Evolutionary conservation across 2,329 filamentous ascomycete species (phyloP).

Genomic region (Phoma sp.): DNA sequence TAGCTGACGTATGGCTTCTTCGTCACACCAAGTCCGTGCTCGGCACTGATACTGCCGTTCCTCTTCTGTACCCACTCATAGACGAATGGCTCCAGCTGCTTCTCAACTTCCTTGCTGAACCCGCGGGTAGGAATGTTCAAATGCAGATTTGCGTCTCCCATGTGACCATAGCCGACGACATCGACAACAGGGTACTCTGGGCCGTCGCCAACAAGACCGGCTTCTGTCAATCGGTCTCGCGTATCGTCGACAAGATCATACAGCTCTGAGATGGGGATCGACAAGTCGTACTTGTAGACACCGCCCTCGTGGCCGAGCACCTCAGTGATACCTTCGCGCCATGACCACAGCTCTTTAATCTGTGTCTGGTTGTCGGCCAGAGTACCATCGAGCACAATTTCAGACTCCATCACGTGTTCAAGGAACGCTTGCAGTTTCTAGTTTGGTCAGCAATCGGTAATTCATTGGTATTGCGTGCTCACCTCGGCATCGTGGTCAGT

Average conservation of each 20-base stretch:
- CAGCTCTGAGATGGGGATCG: slow-evolving; percentile 85
- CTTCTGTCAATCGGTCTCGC: slow-evolving; percentile 71
- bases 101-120: slow-evolving; percentile 88
- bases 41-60: slow-evolving; percentile 92
- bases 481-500: slow-evolving; percentile 82
- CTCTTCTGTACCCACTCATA: slow-evolving; percentile 95
- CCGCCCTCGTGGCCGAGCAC: slow-evolving; percentile 87
- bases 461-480: not conserved
- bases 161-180: slow-evolving; percentile 96
- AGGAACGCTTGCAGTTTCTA: slow-evolving; percentile 87
- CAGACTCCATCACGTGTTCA: slow-evolving; percentile 87
- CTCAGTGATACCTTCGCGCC: slow-evolving; percentile 93
- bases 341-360: slow-evolving; percentile 81
- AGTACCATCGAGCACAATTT: slow-evolving; percentile 87
- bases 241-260: slow-evolving; percentile 90
- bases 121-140: slow-evolving; percentile 83
- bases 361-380: slow-evolving; percentile 94
- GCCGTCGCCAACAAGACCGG: slow-evolving; percentile 75
- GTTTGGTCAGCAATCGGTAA: slow-evolving; percentile 12
- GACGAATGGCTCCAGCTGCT: slow-evolving; percentile 88
- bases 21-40: slow-evolving; percentile 90
- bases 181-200: slow-evolving; percentile 79
- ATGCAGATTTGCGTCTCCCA: slow-evolving; percentile 96
- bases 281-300: slow-evolving; percentile 98
- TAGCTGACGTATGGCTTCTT: slow-evolving; percentile 97